phyloP scores from a whole-genome alignment of 257 asterid genomes.

The Solanum commersonii region DNA sequence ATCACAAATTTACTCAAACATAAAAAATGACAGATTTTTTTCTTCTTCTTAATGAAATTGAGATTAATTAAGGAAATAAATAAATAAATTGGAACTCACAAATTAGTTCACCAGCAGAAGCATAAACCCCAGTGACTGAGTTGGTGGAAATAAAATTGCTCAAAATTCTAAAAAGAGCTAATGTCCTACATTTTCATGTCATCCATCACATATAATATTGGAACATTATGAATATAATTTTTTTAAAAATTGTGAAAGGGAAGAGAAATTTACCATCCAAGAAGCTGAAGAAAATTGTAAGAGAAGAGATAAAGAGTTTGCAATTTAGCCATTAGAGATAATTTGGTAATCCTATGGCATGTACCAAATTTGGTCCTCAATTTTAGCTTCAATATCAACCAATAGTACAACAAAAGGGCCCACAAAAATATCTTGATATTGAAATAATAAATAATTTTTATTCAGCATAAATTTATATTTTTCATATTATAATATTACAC shows the following conservation, averaged over 20 bases:
- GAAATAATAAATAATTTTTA: too few species aligned
- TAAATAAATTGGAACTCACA: constrained; percentile 27
- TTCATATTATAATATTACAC: background rate
- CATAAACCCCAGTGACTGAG: constrained; percentile 46
- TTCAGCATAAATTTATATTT: background rate
- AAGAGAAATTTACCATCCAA: constrained; percentile 54
- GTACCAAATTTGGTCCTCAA: background rate
- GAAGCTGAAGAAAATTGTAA: constrained; percentile 58
- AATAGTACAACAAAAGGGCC: background rate
- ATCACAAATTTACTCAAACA: constrained; percentile 2
- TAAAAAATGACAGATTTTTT: background rate
- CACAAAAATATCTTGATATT: background rate
- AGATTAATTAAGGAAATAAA: background rate
- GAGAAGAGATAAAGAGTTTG: constrained; percentile 42
- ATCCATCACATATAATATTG: background rate
- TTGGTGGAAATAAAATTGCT: constrained; percentile 33
- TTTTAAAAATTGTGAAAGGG: background rate
- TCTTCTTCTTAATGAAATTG: background rate
- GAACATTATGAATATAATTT: background rate
- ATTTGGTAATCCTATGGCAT: background rate
- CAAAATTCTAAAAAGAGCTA: constrained; percentile 47
- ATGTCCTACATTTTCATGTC: constrained; percentile 35
- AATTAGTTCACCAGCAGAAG: constrained; percentile 66
- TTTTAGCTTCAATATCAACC: background rate
- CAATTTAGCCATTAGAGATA: constrained; percentile 25